Conservation (phyloP, 371 early-diverging fungal genomes). For the Mortierella sp. region DNA sequence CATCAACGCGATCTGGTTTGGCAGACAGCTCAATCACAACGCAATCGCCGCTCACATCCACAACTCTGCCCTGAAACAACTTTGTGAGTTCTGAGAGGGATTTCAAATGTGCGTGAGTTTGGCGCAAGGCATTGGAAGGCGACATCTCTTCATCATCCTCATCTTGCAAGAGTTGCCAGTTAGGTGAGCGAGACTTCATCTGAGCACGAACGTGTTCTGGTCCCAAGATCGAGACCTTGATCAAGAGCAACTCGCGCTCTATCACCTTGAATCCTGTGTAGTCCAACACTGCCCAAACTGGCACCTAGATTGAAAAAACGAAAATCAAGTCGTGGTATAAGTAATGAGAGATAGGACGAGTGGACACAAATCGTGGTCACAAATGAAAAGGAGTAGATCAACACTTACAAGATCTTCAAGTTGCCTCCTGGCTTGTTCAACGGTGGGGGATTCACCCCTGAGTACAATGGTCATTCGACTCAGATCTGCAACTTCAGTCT, state of each 20-base stretch:
- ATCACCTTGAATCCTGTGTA: constrained; percentile 88
- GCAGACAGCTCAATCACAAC: constrained; percentile 90
- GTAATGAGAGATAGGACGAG: not conserved
- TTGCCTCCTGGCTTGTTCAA: constrained; percentile 95
- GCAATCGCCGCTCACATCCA: constrained; percentile 89
- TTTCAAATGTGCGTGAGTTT: constrained; percentile 84
- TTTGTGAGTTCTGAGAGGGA: constrained; percentile 86
- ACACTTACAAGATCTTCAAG: constrained; percentile 88
- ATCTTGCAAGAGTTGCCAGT: constrained; percentile 58
- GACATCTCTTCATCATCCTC: constrained; percentile 63
- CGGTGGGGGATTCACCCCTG: constrained; percentile 83
- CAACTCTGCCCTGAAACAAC: constrained; percentile 90
- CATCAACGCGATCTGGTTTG: constrained; percentile 87
- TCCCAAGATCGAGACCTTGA: constrained; percentile 93
- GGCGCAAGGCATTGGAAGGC: constrained; percentile 67
- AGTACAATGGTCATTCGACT: constrained; percentile 96
- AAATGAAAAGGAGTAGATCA: not conserved
- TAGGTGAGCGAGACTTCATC: constrained; percentile 52
- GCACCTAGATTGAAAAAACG: constrained; percentile 65
- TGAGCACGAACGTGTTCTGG: constrained; percentile 75
- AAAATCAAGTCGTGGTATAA: not conserved
- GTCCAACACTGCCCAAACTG: constrained; percentile 97
- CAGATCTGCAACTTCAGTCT: constrained; percentile 94
- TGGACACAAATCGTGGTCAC: not conserved
- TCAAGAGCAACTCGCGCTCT: constrained; percentile 91